Evolutionary conservation across 805 yeast species (phyloP), one percentile per base, ranked within the genome.

Genomic region (Groenewaldozyma salmanticensis): DNA sequence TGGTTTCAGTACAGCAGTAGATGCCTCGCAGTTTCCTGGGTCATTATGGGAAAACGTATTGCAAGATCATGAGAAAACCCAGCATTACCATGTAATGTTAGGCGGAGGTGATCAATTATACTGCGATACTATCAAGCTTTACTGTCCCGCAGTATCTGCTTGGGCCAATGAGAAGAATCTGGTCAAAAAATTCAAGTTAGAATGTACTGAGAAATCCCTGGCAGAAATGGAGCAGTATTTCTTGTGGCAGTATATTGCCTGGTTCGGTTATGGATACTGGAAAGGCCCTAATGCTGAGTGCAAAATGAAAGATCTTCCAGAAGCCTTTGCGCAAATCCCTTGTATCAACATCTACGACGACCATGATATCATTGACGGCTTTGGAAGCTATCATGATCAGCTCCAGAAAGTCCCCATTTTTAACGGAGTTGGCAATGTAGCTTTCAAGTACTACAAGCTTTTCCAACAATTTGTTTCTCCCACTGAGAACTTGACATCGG

Each of bases 21-120:
- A 79, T 41, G 78, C 95, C 1, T 53, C 65, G 0, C 59, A 60
- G 4, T 92, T 77, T 62, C 75, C 77, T 44, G 84, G 88, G 5
- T 79, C 84, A 2, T 61, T 92, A 48, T 90, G 97, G 97, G 69
- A 66, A 31, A 96, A 92, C 55, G 94, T 90, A 2, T 52, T 88
- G 51, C 74, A 75, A 45, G 96, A 90, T 55, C 59, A 65, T 15
- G 51, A 59, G 4, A 65, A 69, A 31, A 74, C 73, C 31, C 74
- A 70, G 33, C 29, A 24, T 24, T 85, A 85, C 61, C 96, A 90
- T 59, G 96, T 86, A 3, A 88, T 90, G 94, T 66, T 92, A 21
- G 97, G 97, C 21, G 97, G 97, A 39, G 98, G 98, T 24, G 98
- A 90, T 62, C 98, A 90, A 63, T 72, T 90, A 38, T 90, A 90